Evolutionary conservation across 352 stramenopile species (phyloP).

Genomic region (Phytophthora macrochlamydospora): DNA sequence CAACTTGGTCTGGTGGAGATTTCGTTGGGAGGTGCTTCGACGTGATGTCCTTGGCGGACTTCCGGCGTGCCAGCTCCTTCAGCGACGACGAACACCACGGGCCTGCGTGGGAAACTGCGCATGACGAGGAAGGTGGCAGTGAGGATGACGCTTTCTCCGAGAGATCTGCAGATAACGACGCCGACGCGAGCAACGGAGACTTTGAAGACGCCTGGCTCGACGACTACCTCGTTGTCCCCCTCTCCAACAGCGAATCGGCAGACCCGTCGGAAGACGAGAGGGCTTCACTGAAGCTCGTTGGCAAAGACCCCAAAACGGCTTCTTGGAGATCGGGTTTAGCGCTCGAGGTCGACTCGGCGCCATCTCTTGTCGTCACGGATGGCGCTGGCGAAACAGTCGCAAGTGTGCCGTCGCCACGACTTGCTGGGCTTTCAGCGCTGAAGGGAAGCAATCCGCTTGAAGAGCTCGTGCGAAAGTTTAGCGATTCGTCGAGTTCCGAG

Average conservation of each 20-base stretch:
- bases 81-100: constrained; percentile 32
- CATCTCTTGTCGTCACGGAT: constrained; percentile 27
- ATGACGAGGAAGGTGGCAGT: constrained; percentile 25
- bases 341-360: constrained; percentile 20
- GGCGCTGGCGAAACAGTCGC: constrained; percentile 10
- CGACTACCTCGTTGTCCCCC: constrained; percentile 33
- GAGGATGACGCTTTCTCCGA: constrained; percentile 15
- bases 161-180: constrained; percentile 6
- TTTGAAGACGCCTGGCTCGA: constrained; percentile 50
- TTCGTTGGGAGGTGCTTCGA: constrained; percentile 1
- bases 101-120: constrained; percentile 29
- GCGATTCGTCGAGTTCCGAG: constrained; percentile 10
- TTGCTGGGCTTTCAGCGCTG: constrained; percentile 23
- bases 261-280: constrained; percentile 11
- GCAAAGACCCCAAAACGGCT: background rate
- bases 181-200: constrained; percentile 31
- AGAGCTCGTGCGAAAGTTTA: constrained; percentile 5
- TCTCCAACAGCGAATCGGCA: constrained; percentile 3
- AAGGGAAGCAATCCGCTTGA: constrained; percentile 9
- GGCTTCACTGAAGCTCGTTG: background rate
- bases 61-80: constrained; percentile 1
- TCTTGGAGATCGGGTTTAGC: constrained; percentile 19
- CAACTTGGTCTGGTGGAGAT: constrained; percentile 11
- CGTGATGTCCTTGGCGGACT: constrained; percentile 22
- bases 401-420: constrained; percentile 22